A percentile compares a stretch with the other conserved stretches of the same genome.
Evolutionary conservation across 805 yeast genomes (phyloP).

Genomic region (Candida dajiaensis): DNA sequence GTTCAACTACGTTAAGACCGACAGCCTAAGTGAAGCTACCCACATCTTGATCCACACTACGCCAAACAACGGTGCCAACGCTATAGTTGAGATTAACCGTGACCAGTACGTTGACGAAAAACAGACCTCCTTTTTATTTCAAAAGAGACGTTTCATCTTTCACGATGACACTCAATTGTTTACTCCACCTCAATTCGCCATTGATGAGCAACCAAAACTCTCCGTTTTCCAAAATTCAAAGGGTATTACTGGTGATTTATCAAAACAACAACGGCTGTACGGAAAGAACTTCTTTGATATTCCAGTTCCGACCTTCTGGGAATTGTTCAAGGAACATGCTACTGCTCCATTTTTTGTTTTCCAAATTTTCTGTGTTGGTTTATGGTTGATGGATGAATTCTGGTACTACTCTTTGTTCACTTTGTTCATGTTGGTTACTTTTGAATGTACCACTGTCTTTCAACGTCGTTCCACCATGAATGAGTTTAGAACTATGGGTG

Average conservation of each 20-base stretch:
- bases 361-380: conserved; percentile 90
- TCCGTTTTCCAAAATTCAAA: conserved; percentile 46
- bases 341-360: conserved; percentile 97
- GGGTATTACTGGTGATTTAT: conserved; percentile 53
- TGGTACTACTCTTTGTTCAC: conserved; percentile 95
- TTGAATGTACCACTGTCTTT: conserved; percentile 91
- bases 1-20: conserved; percentile 60
- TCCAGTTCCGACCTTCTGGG: conserved; percentile 88
- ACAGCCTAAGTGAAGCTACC: conserved; percentile 54
- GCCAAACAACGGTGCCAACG: conserved; percentile 81
- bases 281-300: conserved; percentile 90
- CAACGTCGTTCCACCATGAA: conserved; percentile 93
- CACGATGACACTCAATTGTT: conserved; percentile 48
- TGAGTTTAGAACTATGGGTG: conserved; percentile 96
- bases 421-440: conserved; percentile 83
- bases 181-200: conserved; percentile 71
- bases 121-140: conserved; percentile 75
- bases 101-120: conserved; percentile 48
- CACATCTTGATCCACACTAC: conserved; percentile 75
- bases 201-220: conserved; percentile 54
- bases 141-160: conserved; percentile 84
- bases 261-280: conserved; percentile 49
- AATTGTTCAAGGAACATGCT: conserved; percentile 93
- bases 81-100: conserved; percentile 60
- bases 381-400: conserved; percentile 94